A percentile compares a stretch with the other conserved stretches of the same genome.
These are phyloP conservation scores for Pisolithus albus DNA, from an alignment of 768 basidiomycete species.

Conservation along the genomic window DNA sequence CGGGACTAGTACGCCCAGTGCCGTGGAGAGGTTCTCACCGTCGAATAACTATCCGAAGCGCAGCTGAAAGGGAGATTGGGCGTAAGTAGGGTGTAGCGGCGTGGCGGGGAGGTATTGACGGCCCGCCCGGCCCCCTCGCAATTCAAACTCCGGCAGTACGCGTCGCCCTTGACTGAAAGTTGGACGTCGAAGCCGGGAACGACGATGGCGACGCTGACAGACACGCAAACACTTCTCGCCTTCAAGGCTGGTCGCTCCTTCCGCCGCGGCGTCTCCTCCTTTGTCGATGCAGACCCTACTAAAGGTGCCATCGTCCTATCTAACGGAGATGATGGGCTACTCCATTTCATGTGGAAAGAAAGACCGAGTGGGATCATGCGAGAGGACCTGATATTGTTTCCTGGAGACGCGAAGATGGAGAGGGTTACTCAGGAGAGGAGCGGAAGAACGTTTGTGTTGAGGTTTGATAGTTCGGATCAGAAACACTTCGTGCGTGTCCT, in stretches of 20 bases:
- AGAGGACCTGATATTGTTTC: conserved; percentile 85
- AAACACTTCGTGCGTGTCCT: conserved; percentile 75
- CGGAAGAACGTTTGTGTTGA: conserved; percentile 80
- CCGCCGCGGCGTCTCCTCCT: conserved; percentile 57
- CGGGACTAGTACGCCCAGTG: too few species aligned
- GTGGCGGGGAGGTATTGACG: too few species aligned
- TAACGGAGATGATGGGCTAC: conserved; percentile 65
- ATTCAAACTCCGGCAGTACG: too few species aligned
- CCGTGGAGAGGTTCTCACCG: too few species aligned
- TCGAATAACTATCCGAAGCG: too few species aligned
- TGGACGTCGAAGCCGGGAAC: too few species aligned
- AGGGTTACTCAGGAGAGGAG: conserved; percentile 60
- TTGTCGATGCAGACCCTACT: conserved; percentile 56
- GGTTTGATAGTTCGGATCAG: conserved; percentile 86
- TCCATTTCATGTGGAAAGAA: conserved; percentile 80
- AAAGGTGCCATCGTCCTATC: conserved; percentile 71
- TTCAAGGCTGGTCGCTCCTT: conserved; percentile 73
- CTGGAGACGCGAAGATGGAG: conserved; percentile 75
- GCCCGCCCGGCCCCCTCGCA: too few species aligned
- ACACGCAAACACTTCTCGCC: conserved; percentile 31
- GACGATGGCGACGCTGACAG: conserved; percentile 16
- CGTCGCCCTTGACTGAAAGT: too few species aligned
- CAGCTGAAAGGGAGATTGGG: too few species aligned
- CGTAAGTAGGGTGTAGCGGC: too few species aligned
- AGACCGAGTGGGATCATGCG: conserved; percentile 51